Evolutionary conservation across 2,329 filamentous ascomycete genomes (phyloP).

Genomic region (Alternaria ventricosa): DNA sequence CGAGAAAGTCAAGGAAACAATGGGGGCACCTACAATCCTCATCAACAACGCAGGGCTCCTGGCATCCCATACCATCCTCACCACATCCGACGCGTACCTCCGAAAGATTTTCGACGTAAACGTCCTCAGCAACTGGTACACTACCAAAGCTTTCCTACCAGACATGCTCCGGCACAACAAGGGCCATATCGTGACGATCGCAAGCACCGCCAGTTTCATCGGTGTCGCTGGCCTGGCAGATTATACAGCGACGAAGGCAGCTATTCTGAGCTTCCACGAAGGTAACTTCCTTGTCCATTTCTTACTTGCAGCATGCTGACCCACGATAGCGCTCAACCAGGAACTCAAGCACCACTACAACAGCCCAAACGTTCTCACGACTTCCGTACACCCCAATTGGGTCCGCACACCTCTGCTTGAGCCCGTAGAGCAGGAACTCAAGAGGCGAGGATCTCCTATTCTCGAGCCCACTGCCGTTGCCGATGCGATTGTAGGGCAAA

Average conservation of each 20-base stretch:
- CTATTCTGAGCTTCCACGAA: slow-evolving; percentile 62
- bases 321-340: slow-evolving; percentile 34
- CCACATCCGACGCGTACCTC: slow-evolving; percentile 38
- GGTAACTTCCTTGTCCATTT: slow-evolving; percentile 54
- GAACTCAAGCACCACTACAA: slow-evolving; percentile 51
- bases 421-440: slow-evolving; percentile 41
- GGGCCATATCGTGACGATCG: slow-evolving; percentile 64
- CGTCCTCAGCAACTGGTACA: slow-evolving; percentile 46
- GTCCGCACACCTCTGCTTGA: slow-evolving; percentile 50
- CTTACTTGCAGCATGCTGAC: slow-evolving; percentile 24
- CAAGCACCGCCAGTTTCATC: slow-evolving; percentile 60
- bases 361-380: slow-evolving; percentile 51
- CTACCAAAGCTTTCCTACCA: slow-evolving; percentile 44
- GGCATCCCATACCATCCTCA: slow-evolving; percentile 39
- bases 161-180: slow-evolving; percentile 46
- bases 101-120: slow-evolving; percentile 48
- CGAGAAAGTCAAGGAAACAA: slow-evolving; percentile 21
- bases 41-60: slow-evolving; percentile 49
- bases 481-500: slow-evolving; percentile 51
- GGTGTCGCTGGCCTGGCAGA: slow-evolving; percentile 58
- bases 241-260: slow-evolving; percentile 61
- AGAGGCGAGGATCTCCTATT: slow-evolving; percentile 36
- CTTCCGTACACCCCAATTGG: slow-evolving; percentile 53
- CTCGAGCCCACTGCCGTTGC: slow-evolving; percentile 49
- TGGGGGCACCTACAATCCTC: slow-evolving; percentile 43